Evolutionary conservation across 2,329 filamentous ascomycete genomes (phyloP), one percentile per base, ranked within the genome.

Genomic region (Phyllosticta paracitricarpa): DNA sequence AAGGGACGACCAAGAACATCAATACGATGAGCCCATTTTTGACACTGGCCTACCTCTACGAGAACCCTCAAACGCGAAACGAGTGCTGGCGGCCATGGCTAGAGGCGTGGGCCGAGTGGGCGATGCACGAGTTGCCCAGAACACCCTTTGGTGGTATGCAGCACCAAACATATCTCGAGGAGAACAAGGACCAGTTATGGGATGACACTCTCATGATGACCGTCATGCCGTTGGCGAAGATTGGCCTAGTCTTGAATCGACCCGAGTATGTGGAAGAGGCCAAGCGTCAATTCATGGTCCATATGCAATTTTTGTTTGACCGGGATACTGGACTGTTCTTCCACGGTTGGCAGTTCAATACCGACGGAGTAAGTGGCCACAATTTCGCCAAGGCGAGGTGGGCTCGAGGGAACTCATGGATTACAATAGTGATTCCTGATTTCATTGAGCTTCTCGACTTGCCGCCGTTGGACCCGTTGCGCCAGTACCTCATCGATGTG

Each of bases 201-300:
- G 89, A 91, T 66, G 89, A 93, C 71, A 93, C 89, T 5, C 79
- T 93, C 54, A 92, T 93, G 89, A 93, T 93, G 89, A 91, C 88
- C 0, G 89, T 91, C 5, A 76, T 92, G 73, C 89, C 89, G 1
- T 78, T 92, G 19, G 88, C 88, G 19, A 92, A 92, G 76, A 91
- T 91, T 63, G 89, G 89, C 0, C 80, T 85, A 61, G 77, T 91
- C 3, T 80, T 93, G 2, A 78, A 82, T 63, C 78, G 88, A 1
- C 86, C 87, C 0, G 82, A 88, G 65, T 93, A 93, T 70, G 78
- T 92, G 26, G 86, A 84, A 52, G 89, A 93, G 73, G 89, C 88
- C 10, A 90, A 90, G 75, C 79, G 82, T 7, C 89, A 92, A 72
- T 91, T 91, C 69, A 78, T 92, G 53, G 75, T 91, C 14, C 89